Base-by-base conservation (phyloP, 2,329 filamentous ascomycete species). In the Mycosphaerella arachidis region DNA sequence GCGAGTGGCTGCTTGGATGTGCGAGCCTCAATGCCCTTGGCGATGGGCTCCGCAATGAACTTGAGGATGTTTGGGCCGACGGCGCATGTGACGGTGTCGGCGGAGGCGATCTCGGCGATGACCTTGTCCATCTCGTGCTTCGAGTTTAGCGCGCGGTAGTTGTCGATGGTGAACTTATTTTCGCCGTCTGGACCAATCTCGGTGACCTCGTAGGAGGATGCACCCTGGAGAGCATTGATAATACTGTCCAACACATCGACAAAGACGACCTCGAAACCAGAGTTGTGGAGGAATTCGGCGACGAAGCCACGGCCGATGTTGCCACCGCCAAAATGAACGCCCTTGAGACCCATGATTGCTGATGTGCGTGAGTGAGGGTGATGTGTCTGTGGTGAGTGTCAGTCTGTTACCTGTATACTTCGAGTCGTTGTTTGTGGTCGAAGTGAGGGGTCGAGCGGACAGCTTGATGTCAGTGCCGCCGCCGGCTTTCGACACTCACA, bases 91-190 rank as follows among this genome's bases (percentile, higher is more conserved):
- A 99, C 91, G 56, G 96, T 79, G 64, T 96, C 92, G 45, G 93
- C 92, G 24, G 88, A 88, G 58, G 88, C 83, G 70, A 97, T 96
- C 79, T 94, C 91, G 51, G 93, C 78, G 67, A 97, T 78, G 57
- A 96, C 86, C 57, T 93, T 87, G 56, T 82, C 82, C 79, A 95
- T 89, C 73, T 96, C 82, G 66, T 88, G 86, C 79, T 90, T 92
- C 68, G 91, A 95, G 86, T 97, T 97, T 84, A 97, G 89, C 77
- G 94, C 94, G 56, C 91, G 90, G 83, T 96, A 97, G 81, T 97
- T 94, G 77, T 90, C 89, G 78, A 99, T 96, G 70, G 81, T 88
- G 77, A 90, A 92, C 71, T 86, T 86, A 58, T 83, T 84, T 71
- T 92, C 92, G 68, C 90, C 92, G 61, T 95, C 89, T 53, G 86